Evolutionary conservation across 2,329 filamentous ascomycete genomes (phyloP).

Genomic region (Nigrospora sphaerica): DNA sequence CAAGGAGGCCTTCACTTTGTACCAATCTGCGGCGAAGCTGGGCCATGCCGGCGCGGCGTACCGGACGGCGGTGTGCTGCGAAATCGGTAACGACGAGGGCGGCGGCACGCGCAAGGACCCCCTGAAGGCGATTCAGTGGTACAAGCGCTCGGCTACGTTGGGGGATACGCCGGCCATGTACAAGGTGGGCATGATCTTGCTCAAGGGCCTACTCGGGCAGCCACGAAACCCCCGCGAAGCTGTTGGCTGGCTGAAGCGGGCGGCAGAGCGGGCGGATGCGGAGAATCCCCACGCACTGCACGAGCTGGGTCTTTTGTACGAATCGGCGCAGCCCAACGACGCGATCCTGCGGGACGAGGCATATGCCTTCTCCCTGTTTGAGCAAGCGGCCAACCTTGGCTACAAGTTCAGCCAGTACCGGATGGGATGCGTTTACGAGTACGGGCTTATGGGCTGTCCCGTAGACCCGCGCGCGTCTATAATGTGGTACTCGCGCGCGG

Average conservation of each 20-base stretch:
- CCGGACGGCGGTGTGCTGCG: conserved; percentile 92
- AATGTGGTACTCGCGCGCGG: conserved; percentile 87
- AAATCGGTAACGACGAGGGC: conserved; percentile 89
- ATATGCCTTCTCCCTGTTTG: conserved; percentile 77
- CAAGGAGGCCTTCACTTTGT: conserved; percentile 88
- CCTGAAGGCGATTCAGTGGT: conserved; percentile 95
- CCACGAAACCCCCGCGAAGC: conserved; percentile 76
- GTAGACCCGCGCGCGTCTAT: conserved; percentile 83
- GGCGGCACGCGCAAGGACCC: conserved; percentile 89
- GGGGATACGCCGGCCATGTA: conserved; percentile 95
- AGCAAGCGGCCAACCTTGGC: conserved; percentile 76
- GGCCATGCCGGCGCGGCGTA: conserved; percentile 86
- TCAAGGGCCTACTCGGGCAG: conserved; percentile 92
- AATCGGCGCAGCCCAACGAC: conserved; percentile 59
- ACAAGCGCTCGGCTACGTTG: conserved; percentile 82
- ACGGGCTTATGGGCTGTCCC: conserved; percentile 73
- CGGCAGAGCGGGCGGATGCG: conserved; percentile 76
- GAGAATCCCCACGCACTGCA: conserved; percentile 95
- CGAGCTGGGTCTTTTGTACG: conserved; percentile 66
- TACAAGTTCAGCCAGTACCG: conserved; percentile 95
- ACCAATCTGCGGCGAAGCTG: conserved; percentile 87
- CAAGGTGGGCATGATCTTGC: conserved; percentile 92
- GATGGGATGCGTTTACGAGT: conserved; percentile 82
- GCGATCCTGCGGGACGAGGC: conserved; percentile 72
- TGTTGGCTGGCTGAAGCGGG: conserved; percentile 86